These are phyloP conservation scores for Phytophthora chlamydospora DNA, from an alignment of 352 stramenopile genomes.

Conservation along the genomic window DNA sequence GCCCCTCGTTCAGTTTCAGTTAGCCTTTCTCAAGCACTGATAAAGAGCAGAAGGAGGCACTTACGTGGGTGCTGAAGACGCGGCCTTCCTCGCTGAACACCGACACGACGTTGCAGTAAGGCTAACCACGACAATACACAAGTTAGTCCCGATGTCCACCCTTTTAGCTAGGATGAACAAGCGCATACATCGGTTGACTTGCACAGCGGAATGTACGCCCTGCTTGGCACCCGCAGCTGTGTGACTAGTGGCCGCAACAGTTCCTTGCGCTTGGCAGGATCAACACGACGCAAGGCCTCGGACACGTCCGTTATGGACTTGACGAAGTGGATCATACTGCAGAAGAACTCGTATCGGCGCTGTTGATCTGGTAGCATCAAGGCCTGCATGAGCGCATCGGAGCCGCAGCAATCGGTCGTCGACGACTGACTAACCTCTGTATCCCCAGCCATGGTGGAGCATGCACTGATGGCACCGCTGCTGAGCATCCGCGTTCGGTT, in stretches of 20 bases:
- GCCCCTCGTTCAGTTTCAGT: not conserved
- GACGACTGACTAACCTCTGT: conserved; percentile 38
- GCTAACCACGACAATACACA: conserved; percentile 23
- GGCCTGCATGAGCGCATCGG: conserved; percentile 31
- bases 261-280: conserved; percentile 70
- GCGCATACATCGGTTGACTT: conserved; percentile 74
- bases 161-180: not conserved
- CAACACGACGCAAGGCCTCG: conserved; percentile 68
- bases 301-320: conserved; percentile 85
- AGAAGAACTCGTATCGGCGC: conserved; percentile 82
- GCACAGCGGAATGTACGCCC: conserved; percentile 83
- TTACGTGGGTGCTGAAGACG: conserved; percentile 83
- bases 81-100: conserved; percentile 69
- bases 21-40: not conserved
- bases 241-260: conserved; percentile 54
- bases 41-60: conserved; percentile 7
- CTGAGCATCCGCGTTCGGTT: conserved; percentile 36
- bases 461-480: conserved; percentile 28
- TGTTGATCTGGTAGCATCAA: conserved; percentile 42
- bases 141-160: not conserved
- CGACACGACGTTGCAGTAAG: conserved; percentile 66
- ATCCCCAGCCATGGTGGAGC: conserved; percentile 29
- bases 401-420: conserved; percentile 35
- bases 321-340: conserved; percentile 79
- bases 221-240: conserved; percentile 53